Evolutionary conservation across 140 eudicot species (phyloP).

Genomic region (Senecio squalidus): DNA sequence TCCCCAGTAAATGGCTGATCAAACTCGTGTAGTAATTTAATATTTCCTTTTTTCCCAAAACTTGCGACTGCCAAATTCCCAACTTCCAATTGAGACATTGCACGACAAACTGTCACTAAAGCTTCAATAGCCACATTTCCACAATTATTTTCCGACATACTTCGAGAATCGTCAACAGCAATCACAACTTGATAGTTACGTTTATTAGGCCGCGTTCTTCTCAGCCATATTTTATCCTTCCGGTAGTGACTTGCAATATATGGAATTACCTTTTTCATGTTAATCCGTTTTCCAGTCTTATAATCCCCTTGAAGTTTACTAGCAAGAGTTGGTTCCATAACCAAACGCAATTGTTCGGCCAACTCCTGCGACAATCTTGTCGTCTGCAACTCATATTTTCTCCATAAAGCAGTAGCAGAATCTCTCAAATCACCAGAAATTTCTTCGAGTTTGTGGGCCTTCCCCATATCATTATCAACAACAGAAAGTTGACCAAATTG

Average conservation of each 20-base stretch:
- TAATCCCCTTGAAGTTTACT: conserved; percentile 98
- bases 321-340: conserved; percentile 97
- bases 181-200: conserved; percentile 92
- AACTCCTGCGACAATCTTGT: conserved; percentile 90
- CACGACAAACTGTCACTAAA: conserved; percentile 94
- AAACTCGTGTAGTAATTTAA: conserved; percentile 70
- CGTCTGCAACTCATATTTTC: conserved; percentile 75
- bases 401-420: conserved; percentile 69
- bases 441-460: conserved; percentile 38
- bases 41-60: conserved; percentile 83
- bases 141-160: conserved; percentile 85
- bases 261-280: conserved; percentile 94
- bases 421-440: conserved; percentile 43
- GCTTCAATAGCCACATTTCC: conserved; percentile 94
- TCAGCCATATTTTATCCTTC: conserved; percentile 93
- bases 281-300: conserved; percentile 91
- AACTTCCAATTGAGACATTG: conserved; percentile 96
- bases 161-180: conserved; percentile 92
- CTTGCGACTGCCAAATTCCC: conserved; percentile 92
- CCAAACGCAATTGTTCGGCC: conserved; percentile 90
- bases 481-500: conserved; percentile 38
- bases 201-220: conserved; percentile 90
- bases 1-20: conserved; percentile 84
- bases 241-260: conserved; percentile 89
- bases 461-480: conserved; percentile 43